Evolutionary conservation across 78 protist genomes (phyloP), one percentile per base, ranked within the genome.

Genomic region (Planoprotostelium fungivorum): DNA sequence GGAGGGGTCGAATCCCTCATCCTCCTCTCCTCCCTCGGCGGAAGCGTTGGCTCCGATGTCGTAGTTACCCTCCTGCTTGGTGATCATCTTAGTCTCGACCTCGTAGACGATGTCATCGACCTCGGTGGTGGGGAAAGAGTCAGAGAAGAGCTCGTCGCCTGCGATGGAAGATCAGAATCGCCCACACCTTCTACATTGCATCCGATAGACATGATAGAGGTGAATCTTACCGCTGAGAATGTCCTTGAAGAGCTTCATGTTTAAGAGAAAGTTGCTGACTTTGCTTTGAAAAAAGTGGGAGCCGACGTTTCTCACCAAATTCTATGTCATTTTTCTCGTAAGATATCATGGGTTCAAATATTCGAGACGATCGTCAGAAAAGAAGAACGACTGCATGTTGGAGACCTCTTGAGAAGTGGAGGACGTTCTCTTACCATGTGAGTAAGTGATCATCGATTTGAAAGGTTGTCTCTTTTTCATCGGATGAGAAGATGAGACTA

Each of bases 11-110:
- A 84, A 84, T 39, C 36, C 91, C 63, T 88, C 94, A 37, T 63
- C 91, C 38, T 31, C 86, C 29, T 87, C 90, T 28, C 35, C 91
- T 29, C 89, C 96, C 83, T 95, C 96, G 29, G 37, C 90, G 23
- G 97, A 93, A 35, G 92, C 95, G 86, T 95, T 95, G 90, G 94
- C 97, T 85, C 97, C 97, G 84, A 91, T 92, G 37, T 92, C 87
- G 83, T 89, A 91, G 83, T 86, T 63, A 37, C 89, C 91, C 90
- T 88, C 36, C 83, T 84, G 89, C 29, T 84, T 63, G 0, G 85
- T 37, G 91, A 87, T 37, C 85, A 86, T 73, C 88, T 93, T 93
- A n/a, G 95, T 92, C 35, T 84, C 91, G 87, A 91, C 94, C 88
- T 92, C 95, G 38, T 92, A 95, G 86, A 39, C 90, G 31, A 95